Evolutionary conservation across 2,329 filamentous ascomycete species (phyloP).

Genomic region (Aspergillus clavatus): DNA sequence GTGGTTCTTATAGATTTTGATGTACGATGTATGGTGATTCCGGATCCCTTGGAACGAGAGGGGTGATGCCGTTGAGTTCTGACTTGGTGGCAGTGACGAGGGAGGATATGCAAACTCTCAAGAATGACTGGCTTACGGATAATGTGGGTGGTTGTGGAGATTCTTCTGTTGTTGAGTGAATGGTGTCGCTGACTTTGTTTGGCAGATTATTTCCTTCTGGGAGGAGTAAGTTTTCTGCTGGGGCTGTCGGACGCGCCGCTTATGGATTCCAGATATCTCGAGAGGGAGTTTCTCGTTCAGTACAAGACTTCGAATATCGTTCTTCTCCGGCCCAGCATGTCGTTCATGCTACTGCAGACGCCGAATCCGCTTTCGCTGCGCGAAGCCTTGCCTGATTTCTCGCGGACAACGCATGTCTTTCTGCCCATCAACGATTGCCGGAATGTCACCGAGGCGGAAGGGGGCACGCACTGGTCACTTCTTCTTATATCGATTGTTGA

Average conservation of each 20-base stretch:
- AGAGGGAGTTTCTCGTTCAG: conserved; percentile 75
- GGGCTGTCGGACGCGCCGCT: neutral
- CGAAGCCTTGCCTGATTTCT: conserved; percentile 75
- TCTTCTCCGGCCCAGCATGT: conserved; percentile 87
- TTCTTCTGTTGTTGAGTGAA: too few species aligned
- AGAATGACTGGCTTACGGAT: conserved; percentile 93
- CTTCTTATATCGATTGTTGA: conserved; percentile 86
- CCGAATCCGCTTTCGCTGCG: conserved; percentile 53
- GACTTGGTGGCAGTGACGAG: conserved; percentile 62
- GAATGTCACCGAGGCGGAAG: conserved; percentile 72
- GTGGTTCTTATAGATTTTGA: conserved; percentile 59
- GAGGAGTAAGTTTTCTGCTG: conserved; percentile 64
- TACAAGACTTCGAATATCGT: conserved; percentile 82
- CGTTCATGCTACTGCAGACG: conserved; percentile 80
- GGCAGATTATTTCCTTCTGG: conserved; percentile 91
- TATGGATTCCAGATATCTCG: conserved; percentile 59
- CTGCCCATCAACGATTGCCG: conserved; percentile 88
- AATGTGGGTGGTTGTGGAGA: conserved; percentile 72
- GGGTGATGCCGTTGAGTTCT: too few species aligned
- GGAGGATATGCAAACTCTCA: conserved; percentile 83
- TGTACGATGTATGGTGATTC: conserved; percentile 53
- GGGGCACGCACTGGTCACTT: conserved; percentile 90
- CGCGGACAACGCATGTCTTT: conserved; percentile 82
- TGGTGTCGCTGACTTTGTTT: conserved; percentile 1
- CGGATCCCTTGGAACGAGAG: neutral